Evolutionary conservation across 192 early-diverging fungal genomes (phyloP), one percentile per base, ranked within the genome.

Genomic region (Backusella parvicylindrica): DNA sequence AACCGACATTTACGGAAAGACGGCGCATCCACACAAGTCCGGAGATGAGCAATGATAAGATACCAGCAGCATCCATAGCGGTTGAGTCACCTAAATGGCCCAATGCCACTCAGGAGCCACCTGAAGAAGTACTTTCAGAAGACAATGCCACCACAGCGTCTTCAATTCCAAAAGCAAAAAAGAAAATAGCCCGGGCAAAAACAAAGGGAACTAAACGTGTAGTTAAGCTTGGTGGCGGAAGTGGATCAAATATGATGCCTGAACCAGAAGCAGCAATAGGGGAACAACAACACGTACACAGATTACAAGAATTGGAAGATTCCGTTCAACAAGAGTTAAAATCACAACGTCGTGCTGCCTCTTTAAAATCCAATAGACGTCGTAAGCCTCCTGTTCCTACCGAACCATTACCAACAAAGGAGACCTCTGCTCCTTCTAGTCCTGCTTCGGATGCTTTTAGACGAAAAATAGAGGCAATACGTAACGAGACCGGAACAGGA

Each of bases 401-500:
- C 16, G 53, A 76, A 36, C 41, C 23, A 26, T 64, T 30, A 7
- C 47, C 28, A 21, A 50, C n/a, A 40, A 63, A 38, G 31, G 68
- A 37, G 53, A 16, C 31, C 56, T 65, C 26, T 50, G 21, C 70
- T 41, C 30, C 73, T 7, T 33, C 70, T 5, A 71, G 68, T 7
- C 66, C 68, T 69, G 9, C 41, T 31, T 31, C 75, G 0, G 86
- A 85, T 16, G 78, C 70, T 0, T 87, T 83, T 71, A 83, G 82
- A 70, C 77, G 76, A 13, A 86, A 81, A 64, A 83, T 89, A 13
- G 85, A 87, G 43, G 79, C 80, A 8, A 84, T 89, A 72, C 76
- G 86, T 11, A 83, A 77, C 11, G 86, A 89, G 69, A 84, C 86
- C 13, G 88, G 88, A 13, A 76, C 76, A 1, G 83, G 81, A 2